phyloP scores from a whole-genome alignment of 2,329 filamentous ascomycete species.

The Trichophyton mentagrophytes region DNA sequence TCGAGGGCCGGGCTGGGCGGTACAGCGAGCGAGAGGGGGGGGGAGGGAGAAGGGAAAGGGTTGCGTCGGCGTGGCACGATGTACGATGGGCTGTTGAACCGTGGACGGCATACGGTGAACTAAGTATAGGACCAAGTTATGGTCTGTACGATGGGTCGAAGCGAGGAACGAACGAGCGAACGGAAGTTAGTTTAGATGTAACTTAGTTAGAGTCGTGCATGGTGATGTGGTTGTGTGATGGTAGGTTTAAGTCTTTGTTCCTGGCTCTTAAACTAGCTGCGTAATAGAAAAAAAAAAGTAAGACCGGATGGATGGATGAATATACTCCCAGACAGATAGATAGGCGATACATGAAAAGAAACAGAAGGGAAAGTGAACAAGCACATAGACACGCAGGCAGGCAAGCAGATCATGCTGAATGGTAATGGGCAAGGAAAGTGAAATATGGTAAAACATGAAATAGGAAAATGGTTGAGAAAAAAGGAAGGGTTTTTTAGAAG shows the following conservation, averaged over 20 bases:
- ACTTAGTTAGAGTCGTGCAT: neutral
- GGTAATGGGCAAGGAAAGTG: neutral
- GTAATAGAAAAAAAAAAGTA: too few relatives aligned
- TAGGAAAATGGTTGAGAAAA: neutral
- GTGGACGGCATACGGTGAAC: too few relatives aligned
- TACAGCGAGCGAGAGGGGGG: neutral
- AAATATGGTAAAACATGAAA: too few relatives aligned
- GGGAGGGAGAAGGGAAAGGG: neutral
- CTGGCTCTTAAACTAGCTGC: neutral
- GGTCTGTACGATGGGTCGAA: neutral
- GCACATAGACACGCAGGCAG: too few relatives aligned
- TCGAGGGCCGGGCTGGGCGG: neutral
- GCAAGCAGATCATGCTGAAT: too few relatives aligned
- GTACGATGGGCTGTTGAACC: neutral
- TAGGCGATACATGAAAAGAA: neutral
- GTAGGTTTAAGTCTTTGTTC: neutral
- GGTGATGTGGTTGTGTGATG: neutral
- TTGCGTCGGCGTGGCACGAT: conserved; percentile 4
- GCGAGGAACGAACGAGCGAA: neutral
- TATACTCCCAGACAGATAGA: neutral
- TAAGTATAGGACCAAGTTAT: too few relatives aligned
- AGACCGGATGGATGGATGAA: neutral
- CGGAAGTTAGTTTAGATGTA: neutral
- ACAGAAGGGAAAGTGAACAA: neutral
- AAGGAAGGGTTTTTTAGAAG: neutral